Evolutionary conservation across 2,329 filamentous ascomycete genomes (phyloP), one percentile per base, ranked within the genome.

Genomic region (Drechslera avenae): DNA sequence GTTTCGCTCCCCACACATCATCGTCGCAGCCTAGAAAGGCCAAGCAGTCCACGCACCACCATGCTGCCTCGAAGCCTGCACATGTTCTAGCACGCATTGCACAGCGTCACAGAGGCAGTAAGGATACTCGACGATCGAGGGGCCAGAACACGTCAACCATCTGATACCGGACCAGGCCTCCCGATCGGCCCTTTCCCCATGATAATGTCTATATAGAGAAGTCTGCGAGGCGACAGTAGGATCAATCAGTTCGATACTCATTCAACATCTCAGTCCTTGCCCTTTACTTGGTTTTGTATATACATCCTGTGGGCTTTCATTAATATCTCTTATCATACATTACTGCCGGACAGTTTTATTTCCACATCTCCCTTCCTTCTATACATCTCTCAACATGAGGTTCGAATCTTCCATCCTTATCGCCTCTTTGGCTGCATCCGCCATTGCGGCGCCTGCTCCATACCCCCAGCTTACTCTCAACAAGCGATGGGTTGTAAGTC

Each of bases 311-410:
- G 12, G 9, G n/a, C 31, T 31, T 34, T 45, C 53, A 55, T 35
- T 50, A 44, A 43, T 50, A 42, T 36, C 31, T 57, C 43, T 68
- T 53, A 43, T 39, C 37, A 14, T 17, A 57, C 19, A 19, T 31
- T 34, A 58, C 67, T 71, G 68, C 67, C 54, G 68, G 45, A 48
- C 68, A 67, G 68, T 49, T 36, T 34, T 17, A n/a, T 62, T 39
- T 16, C 13, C 40, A 30, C n/a, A 7, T 40, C 37, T 41, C n/a
- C 43, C 35, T 35, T 36, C 30, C 39, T 43, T 17, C 17, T 40
- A 42, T 33, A 45, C 16, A 33, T 35, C 21, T 26, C 32, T 31
- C 55, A 67, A 47, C 4, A 71, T 71, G 68, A 68, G 64, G 52
- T 66, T 69, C 54, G 60, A 64, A 28, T 51, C 58, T n/a, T 58